Percentiles rank a stretch among this genome's conserved stretches.
Evolutionary conservation across 2,329 filamentous ascomycete genomes (phyloP).

Genomic region (Blastomyces emzantsi): DNA sequence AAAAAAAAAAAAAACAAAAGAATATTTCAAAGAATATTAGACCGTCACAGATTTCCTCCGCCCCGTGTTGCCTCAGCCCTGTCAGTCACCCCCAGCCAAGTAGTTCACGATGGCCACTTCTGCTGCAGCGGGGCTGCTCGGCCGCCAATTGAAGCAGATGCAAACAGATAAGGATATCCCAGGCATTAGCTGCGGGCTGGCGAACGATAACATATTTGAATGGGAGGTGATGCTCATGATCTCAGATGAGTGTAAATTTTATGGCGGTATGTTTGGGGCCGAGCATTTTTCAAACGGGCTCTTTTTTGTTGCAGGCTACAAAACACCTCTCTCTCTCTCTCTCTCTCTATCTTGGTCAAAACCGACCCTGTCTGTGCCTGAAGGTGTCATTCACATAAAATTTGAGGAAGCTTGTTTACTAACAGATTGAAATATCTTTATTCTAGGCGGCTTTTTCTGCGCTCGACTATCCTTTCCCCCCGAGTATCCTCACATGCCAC

Average conservation of each 20-base stretch:
- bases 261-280: slow-evolving; percentile 58
- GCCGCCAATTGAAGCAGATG: slow-evolving; percentile 88
- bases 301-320: neutral
- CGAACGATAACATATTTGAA: slow-evolving; percentile 78
- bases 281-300: neutral
- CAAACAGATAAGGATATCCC: slow-evolving; percentile 83
- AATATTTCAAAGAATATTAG: neutral
- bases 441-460: slow-evolving; percentile 78
- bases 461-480: slow-evolving; percentile 73
- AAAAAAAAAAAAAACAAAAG: too few relatives aligned
- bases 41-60: neutral
- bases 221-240: slow-evolving; percentile 99
- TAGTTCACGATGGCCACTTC: slow-evolving; percentile 23
- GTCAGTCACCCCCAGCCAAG: neutral
- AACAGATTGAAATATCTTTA: neutral
- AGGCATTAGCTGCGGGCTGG: slow-evolving; percentile 85
- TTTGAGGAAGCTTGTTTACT: neutral
- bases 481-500: slow-evolving; percentile 80
- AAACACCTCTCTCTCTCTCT: too few relatives aligned
- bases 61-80: too few relatives aligned
- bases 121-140: slow-evolving; percentile 63
- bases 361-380: neutral
- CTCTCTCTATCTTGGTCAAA: neutral
- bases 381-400: neutral
- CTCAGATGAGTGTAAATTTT: slow-evolving; percentile 84